A percentile compares a stretch with the other conserved stretches of the same genome.
Conservation (phyloP, 805 yeast genomes). For the Ogataea henricii region DNA sequence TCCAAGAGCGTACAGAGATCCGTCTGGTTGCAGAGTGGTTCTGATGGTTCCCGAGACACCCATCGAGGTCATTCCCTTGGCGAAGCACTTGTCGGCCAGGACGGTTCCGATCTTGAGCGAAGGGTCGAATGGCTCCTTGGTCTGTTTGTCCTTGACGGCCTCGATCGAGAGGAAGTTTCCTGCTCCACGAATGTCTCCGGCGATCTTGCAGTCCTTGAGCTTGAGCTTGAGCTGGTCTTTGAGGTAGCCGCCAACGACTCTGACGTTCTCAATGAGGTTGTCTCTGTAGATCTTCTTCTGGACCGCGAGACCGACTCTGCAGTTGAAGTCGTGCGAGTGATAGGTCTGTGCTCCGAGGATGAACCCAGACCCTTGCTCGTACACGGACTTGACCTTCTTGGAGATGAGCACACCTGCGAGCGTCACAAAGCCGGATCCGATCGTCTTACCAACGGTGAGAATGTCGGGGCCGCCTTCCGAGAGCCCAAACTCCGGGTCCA, state of each 20-base stretch:
- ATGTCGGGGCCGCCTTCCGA: constrained; percentile 49
- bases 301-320: constrained; percentile 48
- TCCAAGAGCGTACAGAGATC: constrained; percentile 33
- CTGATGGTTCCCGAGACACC: constrained; percentile 45
- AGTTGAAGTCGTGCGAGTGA: constrained; percentile 50
- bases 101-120: constrained; percentile 39
- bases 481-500: constrained; percentile 49
- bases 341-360: constrained; percentile 53
- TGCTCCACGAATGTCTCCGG: constrained; percentile 63
- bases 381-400: constrained; percentile 42
- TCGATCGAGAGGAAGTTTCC: constrained; percentile 64
- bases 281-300: constrained; percentile 42
- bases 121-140: constrained; percentile 51
- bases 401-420: constrained; percentile 47
- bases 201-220: constrained; percentile 40
- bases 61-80: constrained; percentile 51
- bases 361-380: constrained; percentile 41
- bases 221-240: constrained; percentile 40
- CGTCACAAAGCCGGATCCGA: constrained; percentile 52
- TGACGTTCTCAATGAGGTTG: constrained; percentile 42
- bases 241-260: constrained; percentile 44
- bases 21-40: constrained; percentile 30
- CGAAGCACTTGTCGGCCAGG: constrained; percentile 37
- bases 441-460: constrained; percentile 49
- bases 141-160: constrained; percentile 51